Evolutionary conservation across 345 rosid species (phyloP).

Genomic region (Euphorbia tirucalli): DNA sequence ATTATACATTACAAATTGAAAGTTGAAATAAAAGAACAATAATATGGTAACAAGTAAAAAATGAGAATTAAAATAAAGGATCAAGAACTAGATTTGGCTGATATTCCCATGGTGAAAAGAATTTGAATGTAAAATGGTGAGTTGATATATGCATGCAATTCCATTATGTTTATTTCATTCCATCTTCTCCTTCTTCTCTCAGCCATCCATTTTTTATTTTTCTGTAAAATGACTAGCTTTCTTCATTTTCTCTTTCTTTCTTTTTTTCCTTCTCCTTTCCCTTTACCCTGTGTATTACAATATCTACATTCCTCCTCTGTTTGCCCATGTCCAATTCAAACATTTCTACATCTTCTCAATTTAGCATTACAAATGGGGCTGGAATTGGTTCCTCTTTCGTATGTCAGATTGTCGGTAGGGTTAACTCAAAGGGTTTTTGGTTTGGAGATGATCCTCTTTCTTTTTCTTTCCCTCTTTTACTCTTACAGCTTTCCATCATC

Average conservation of each 20-base stretch:
- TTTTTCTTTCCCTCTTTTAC: slow-evolving; percentile 19
- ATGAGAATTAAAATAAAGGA: too few species aligned
- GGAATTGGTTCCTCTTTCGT: slow-evolving; percentile 9
- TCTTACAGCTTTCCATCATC: slow-evolving; percentile 15
- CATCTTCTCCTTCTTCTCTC: neutral
- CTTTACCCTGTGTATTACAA: neutral
- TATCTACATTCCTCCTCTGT: neutral
- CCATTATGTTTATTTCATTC: neutral
- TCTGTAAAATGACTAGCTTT: neutral
- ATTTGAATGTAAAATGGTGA: neutral
- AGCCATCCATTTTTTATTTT: neutral
- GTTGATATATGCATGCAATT: neutral
- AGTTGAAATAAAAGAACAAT: too few species aligned
- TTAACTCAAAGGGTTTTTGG: slow-evolving; percentile 16
- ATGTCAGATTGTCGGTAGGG: neutral
- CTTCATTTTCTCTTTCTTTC: neutral
- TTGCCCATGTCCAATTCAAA: neutral
- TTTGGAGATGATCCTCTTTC: slow-evolving; percentile 17
- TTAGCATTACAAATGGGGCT: neutral
- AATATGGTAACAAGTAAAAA: too few species aligned
- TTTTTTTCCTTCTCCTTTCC: neutral
- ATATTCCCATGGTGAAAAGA: neutral
- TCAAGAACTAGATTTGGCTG: too few species aligned
- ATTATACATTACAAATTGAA: too few species aligned
- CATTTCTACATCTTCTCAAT: neutral